Evolutionary conservation across 208 protist species (phyloP).

Genomic region (Wallacemonas collosoma): DNA sequence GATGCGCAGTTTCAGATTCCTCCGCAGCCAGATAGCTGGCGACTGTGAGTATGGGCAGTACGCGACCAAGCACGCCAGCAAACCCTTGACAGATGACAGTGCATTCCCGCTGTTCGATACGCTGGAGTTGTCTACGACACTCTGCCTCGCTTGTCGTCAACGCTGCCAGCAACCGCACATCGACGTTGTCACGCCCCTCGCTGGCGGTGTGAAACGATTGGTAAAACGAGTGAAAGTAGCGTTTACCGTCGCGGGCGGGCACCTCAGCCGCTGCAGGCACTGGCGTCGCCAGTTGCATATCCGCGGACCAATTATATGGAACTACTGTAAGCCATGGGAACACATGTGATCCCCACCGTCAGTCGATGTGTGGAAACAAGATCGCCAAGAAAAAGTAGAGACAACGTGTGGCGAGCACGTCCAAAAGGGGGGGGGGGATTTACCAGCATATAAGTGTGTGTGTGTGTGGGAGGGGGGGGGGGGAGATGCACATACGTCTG

Average conservation of each 20-base stretch:
- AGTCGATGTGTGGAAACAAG: too few relatives aligned
- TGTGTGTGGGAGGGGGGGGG: too few relatives aligned
- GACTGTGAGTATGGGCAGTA: constrained; percentile 17
- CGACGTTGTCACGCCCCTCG: constrained; percentile 12
- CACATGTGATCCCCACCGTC: too few relatives aligned
- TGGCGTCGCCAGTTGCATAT: not conserved
- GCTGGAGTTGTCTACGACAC: constrained; percentile 9
- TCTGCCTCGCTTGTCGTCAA: not conserved
- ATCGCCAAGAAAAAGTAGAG: too few relatives aligned
- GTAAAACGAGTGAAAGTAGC: constrained; percentile 51
- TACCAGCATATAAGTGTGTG: too few relatives aligned
- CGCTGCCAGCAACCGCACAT: not conserved
- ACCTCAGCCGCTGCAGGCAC: not conserved
- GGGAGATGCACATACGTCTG: too few relatives aligned
- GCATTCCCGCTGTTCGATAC: constrained; percentile 30
- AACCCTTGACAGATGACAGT: constrained; percentile 29
- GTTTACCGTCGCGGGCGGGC: not conserved
- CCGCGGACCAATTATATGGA: too few relatives aligned
- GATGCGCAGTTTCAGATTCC: constrained; percentile 31
- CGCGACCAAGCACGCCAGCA: constrained; percentile 21
- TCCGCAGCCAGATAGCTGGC: constrained; percentile 20
- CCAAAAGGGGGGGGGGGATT: too few relatives aligned
- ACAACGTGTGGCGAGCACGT: too few relatives aligned
- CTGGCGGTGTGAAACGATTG: constrained; percentile 33
- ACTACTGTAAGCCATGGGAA: too few relatives aligned